phyloP scores from a whole-genome alignment of 805 yeast genomes.

The Lipomyces orientalis region DNA sequence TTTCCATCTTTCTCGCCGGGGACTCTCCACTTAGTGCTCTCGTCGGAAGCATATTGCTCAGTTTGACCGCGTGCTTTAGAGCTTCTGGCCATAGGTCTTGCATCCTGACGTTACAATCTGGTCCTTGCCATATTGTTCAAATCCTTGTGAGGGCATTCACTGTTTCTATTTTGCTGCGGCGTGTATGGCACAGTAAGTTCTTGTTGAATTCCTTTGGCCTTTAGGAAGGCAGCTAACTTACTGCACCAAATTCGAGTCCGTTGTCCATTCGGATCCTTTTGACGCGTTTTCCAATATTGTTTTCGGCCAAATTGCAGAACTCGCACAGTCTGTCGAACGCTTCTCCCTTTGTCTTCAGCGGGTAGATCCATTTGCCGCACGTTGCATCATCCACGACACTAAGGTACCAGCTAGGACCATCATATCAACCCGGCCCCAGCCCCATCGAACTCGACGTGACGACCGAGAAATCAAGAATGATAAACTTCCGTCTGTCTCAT shows the following conservation, averaged over 20 bases:
- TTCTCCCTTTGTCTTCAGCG: background rate
- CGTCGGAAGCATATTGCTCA: background rate
- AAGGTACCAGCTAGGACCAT: conserved; percentile 1
- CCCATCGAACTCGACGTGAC: too few relatives aligned
- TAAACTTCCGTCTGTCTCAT: too few relatives aligned
- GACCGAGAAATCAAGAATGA: too few relatives aligned
- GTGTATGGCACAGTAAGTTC: conserved; percentile 6
- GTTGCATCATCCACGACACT: conserved; percentile 8
- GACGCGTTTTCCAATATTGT: background rate
- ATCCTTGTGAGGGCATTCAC: background rate
- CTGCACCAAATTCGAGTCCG: conserved; percentile 3
- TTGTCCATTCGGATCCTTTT: conserved; percentile 1
- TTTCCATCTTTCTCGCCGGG: conserved; percentile 1
- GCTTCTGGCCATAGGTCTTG: conserved; percentile 5
- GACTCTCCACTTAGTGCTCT: background rate
- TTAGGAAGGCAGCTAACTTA: background rate
- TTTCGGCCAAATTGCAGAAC: conserved; percentile 1
- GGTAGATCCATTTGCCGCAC: conserved; percentile 5
- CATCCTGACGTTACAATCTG: background rate
- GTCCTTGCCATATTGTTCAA: background rate
- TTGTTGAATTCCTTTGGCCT: background rate
- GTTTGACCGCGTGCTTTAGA: background rate
- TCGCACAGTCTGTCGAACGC: background rate
- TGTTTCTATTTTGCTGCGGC: background rate
- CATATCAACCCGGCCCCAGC: too few relatives aligned